These are phyloP conservation scores for Trichophyton equinum DNA, from an alignment of 2,329 filamentous ascomycete species.

Conservation along the genomic window DNA sequence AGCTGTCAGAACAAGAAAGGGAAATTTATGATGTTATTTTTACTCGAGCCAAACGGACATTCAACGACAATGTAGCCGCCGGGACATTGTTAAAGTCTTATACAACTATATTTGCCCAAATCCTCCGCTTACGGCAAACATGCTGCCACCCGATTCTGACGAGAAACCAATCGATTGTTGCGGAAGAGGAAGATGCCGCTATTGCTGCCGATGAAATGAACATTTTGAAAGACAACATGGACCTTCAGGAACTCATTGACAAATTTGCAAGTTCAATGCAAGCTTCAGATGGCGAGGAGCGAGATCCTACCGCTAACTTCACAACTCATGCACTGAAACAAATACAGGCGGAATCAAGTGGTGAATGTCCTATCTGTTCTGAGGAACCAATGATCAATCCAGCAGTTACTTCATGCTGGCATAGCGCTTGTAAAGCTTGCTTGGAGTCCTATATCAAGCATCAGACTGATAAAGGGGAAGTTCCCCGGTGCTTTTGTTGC, in stretches of 20 bases:
- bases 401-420: conserved; percentile 92
- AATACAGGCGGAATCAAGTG: conserved; percentile 76
- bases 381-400: conserved; percentile 95
- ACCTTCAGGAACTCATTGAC: conserved; percentile 71
- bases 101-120: conserved; percentile 94
- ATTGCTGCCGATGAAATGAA: conserved; percentile 65
- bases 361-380: conserved; percentile 87
- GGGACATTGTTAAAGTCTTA: conserved; percentile 92
- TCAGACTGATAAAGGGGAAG: conserved; percentile 60
- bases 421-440: conserved; percentile 90
- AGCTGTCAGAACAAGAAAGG: conserved; percentile 70
- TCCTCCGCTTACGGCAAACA: conserved; percentile 78
- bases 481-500: conserved; percentile 81
- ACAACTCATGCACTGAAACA: conserved; percentile 79
- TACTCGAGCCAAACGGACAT: conserved; percentile 66
- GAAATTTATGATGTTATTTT: conserved; percentile 91
- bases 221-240: conserved; percentile 89
- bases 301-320: conserved; percentile 57
- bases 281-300: conserved; percentile 37
- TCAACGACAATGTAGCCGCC: conserved; percentile 75
- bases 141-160: conserved; percentile 90
- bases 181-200: conserved; percentile 75
- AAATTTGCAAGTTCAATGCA: conserved; percentile 63
- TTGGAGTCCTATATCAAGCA: conserved; percentile 83
- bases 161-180: conserved; percentile 68